Evolutionary conservation across 345 rosid genomes (phyloP).

Genomic region (Euclidium syriacum): DNA sequence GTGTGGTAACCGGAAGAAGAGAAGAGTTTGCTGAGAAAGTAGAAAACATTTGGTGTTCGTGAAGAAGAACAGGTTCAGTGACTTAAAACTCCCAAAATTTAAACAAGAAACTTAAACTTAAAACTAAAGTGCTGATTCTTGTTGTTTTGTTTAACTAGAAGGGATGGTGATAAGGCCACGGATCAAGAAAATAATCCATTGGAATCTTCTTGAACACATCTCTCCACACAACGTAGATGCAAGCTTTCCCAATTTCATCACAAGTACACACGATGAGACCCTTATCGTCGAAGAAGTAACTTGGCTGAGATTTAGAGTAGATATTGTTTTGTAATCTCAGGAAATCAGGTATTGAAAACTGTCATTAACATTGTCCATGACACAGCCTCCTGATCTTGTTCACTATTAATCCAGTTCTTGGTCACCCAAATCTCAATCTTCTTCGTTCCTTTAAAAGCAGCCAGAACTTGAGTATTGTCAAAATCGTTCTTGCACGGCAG

Average conservation of each 20-base stretch:
- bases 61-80: slow-evolving; percentile 8
- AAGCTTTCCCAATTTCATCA: background rate
- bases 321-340: too few species aligned
- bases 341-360: too few species aligned
- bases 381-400: background rate
- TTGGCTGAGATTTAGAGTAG: background rate
- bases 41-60: slow-evolving; percentile 20
- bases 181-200: background rate
- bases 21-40: slow-evolving; percentile 24
- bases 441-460: background rate
- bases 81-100: background rate
- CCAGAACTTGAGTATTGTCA: too few species aligned
- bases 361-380: background rate
- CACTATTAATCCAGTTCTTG: background rate
- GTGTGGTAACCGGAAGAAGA: slow-evolving; percentile 25
- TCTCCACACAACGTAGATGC: background rate
- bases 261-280: background rate
- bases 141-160: background rate
- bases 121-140: background rate
- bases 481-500: too few species aligned
- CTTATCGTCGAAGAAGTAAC: background rate
- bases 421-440: background rate
- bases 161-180: background rate
- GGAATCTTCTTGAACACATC: background rate
- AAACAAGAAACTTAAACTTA: background rate